phyloP scores from a whole-genome alignment of 2,329 filamentous ascomycete species.

The Phyllosticta citriasiana region DNA sequence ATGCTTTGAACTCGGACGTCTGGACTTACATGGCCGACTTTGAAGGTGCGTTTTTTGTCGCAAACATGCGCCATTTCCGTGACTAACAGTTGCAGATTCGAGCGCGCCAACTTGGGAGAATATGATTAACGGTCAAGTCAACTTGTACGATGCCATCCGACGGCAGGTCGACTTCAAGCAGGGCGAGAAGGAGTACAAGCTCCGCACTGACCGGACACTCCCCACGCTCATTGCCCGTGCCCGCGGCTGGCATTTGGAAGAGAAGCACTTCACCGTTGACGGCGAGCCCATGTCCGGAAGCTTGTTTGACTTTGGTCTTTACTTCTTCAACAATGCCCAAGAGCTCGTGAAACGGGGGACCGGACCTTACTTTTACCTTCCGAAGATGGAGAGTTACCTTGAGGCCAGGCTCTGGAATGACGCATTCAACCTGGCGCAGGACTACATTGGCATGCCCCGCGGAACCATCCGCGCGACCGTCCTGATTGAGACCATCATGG shows the following conservation, averaged over 20 bases:
- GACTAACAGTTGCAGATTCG: conserved; percentile 53
- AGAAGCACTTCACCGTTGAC: conserved; percentile 95
- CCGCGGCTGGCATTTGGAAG: conserved; percentile 94
- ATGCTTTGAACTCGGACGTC: conserved; percentile 88
- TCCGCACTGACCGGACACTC: conserved; percentile 76
- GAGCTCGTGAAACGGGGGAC: conserved; percentile 75
- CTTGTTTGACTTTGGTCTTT: conserved; percentile 95
- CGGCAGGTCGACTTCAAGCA: conserved; percentile 94
- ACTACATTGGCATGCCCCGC: conserved; percentile 78
- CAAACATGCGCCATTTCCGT: background rate
- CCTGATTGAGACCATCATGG: conserved; percentile 93
- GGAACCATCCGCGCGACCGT: conserved; percentile 93
- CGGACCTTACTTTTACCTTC: conserved; percentile 95
- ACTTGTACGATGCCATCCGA: conserved; percentile 92
- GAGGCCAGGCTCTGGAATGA: conserved; percentile 98
- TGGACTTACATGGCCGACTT: conserved; percentile 99
- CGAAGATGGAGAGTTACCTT: conserved; percentile 96
- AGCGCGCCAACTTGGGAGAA: conserved; percentile 97
- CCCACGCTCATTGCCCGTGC: conserved; percentile 92
- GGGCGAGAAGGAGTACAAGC: conserved; percentile 92
- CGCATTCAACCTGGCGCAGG: conserved; percentile 89
- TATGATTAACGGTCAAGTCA: conserved; percentile 97
- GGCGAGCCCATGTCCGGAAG: conserved; percentile 87
- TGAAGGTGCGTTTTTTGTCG: conserved; percentile 56
- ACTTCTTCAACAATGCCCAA: conserved; percentile 97